Base-by-base conservation (phyloP, 2,329 filamentous ascomycete genomes). In the Curvularia sp. region DNA sequence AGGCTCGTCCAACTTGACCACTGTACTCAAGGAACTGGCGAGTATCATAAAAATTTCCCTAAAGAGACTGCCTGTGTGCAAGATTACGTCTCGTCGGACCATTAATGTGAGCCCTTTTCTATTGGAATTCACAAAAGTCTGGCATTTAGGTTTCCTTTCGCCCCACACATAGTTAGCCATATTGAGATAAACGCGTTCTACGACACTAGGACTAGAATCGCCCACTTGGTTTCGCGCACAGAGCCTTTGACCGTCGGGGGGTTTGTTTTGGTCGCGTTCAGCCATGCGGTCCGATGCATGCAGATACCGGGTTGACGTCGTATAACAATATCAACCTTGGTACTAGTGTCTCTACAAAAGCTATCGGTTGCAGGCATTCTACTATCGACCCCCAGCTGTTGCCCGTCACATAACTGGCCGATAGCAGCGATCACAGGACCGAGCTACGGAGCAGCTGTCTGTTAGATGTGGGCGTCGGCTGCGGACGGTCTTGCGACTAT, bases 1-100 rank as follows among this genome's bases (percentile, higher is more conserved):
- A 34, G 67, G 57, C 51, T 67, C 59, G 52, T 67, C 66, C 49
- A 65, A 62, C 49, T 47, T 56, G 34, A 68, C 64, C 21, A 60
- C 57, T 43, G 55, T 62, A 15, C 60, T 61, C 12, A 59, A 65
- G 15, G 57, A 49, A 39, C 56, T 59, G 23, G 60, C 41, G 21
- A 69, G 30, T 54, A 61, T 46, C 27, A 55, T 60, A 2, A 52
- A 57, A 18, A 52, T 42, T 30, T 60, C 55, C 21, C 61, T 61
- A 39, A 49, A 28, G 21, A 53, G 46, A n/a, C 41, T 60, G 8
- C 55, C 56, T 21, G 53, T 34, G 45, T 62, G 50, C 12, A 63
- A 52, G 7, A 64, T 51, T 42, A 59, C 57, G n/a, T 59, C 57
- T 27, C 55, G 21, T 43, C 41, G 21, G 41, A 7, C 41, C n/a